phyloP scores from a whole-genome alignment of 2,329 filamentous ascomycete genomes.

The Alternaria sp. region DNA sequence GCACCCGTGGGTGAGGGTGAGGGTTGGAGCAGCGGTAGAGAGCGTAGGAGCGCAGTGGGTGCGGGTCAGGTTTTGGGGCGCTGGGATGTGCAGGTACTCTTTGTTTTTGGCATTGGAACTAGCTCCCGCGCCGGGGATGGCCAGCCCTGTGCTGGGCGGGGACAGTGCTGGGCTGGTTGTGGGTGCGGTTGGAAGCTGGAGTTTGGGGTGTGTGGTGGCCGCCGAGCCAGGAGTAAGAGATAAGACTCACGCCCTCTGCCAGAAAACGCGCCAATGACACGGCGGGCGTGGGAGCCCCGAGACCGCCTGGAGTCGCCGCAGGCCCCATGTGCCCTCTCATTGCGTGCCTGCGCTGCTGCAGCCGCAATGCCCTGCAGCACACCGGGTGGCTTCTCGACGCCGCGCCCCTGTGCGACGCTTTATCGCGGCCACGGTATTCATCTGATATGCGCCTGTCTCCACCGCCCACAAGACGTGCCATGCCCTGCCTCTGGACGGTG shows the following conservation, averaged over 20 bases:
- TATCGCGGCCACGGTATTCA: slow-evolving; percentile 7
- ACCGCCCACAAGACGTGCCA: neutral
- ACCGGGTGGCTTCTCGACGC: neutral
- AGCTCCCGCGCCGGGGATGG: slow-evolving; percentile 44
- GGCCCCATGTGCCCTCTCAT: slow-evolving; percentile 12
- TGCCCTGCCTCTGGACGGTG: neutral
- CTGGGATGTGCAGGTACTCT: slow-evolving; percentile 42
- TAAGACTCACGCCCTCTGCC: slow-evolving; percentile 27
- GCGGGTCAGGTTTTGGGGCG: slow-evolving; percentile 18
- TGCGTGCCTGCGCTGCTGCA: slow-evolving; percentile 24
- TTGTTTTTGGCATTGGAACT: slow-evolving; percentile 39
- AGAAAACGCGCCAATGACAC: slow-evolving; percentile 22
- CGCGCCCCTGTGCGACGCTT: neutral
- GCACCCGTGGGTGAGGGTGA: slow-evolving; percentile 31
- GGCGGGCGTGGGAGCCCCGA: slow-evolving; percentile 19
- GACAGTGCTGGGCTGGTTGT: slow-evolving; percentile 22
- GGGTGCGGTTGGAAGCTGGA: slow-evolving; percentile 23
- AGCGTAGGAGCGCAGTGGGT: neutral
- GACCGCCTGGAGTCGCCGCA: slow-evolving; percentile 11
- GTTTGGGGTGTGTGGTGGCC: slow-evolving; percentile 21
- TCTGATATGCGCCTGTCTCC: neutral
- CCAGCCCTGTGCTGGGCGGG: slow-evolving; percentile 32
- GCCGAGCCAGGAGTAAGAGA: slow-evolving; percentile 33
- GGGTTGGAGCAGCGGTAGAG: slow-evolving; percentile 20
- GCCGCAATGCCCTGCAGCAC: slow-evolving; percentile 24